A percentile compares a stretch with the other conserved stretches of the same genome.
These are phyloP conservation scores for Grammothele lineata DNA, from an alignment of 768 basidiomycete species.

Conservation along the genomic window DNA sequence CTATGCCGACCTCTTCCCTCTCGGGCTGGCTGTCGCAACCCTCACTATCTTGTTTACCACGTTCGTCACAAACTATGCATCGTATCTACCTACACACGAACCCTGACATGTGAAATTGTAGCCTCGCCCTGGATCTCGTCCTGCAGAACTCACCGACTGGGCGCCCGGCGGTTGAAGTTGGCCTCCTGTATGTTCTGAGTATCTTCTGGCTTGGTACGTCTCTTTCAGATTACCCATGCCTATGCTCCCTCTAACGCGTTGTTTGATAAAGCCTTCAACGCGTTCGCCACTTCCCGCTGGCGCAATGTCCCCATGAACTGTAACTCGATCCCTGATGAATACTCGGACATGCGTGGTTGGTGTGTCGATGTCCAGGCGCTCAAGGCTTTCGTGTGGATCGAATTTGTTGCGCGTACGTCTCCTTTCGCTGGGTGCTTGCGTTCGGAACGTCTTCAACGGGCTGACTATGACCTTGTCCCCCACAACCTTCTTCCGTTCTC, in stretches of 20 bases:
- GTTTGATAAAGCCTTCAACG: constrained; percentile 42
- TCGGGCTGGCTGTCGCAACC: constrained; percentile 52
- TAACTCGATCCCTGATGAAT: constrained; percentile 42
- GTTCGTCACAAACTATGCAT: constrained; percentile 33
- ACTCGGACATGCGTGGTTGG: constrained; percentile 43
- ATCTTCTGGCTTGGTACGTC: constrained; percentile 51
- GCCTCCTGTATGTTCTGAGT: constrained; percentile 39
- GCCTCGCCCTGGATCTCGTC: constrained; percentile 40
- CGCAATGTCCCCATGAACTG: constrained; percentile 43
- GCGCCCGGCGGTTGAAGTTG: constrained; percentile 45
- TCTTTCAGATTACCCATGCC: not conserved
- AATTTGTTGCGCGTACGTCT: constrained; percentile 49
- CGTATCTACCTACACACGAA: not conserved
- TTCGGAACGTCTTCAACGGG: not conserved
- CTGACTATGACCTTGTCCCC: not conserved
- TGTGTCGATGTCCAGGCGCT: constrained; percentile 52
- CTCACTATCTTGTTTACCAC: constrained; percentile 37
- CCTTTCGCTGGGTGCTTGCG: not conserved
- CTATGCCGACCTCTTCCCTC: constrained; percentile 57
- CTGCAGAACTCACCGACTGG: constrained; percentile 40
- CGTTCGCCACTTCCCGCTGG: constrained; percentile 61
- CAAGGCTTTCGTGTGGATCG: constrained; percentile 56
- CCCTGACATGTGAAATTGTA: constrained; percentile 19
- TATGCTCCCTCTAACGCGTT: too few species aligned
- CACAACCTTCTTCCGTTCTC: not conserved